Evolutionary conservation across 208 protist genomes (phyloP).

Genomic region (Leptomonas seymouri): DNA sequence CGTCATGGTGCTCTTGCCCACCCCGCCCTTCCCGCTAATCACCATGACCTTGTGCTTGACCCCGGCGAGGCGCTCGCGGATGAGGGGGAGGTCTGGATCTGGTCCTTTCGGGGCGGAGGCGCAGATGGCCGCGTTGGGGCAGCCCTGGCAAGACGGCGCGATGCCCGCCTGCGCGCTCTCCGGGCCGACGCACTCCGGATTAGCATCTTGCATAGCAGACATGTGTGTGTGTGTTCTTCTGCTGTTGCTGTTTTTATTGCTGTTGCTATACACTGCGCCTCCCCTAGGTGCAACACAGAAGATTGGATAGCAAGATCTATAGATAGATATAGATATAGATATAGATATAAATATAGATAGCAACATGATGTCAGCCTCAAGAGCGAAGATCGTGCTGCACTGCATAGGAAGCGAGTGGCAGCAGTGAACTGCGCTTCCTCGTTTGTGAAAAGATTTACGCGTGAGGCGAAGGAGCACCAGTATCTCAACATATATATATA

Average conservation of each 20-base stretch:
- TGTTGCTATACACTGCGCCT: not conserved
- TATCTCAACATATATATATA: too few relatives aligned
- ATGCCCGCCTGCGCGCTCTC: slow-evolving; percentile 94
- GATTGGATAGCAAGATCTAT: too few relatives aligned
- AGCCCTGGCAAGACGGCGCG: slow-evolving; percentile 96
- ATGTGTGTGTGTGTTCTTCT: slow-evolving; percentile 5
- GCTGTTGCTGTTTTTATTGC: not conserved
- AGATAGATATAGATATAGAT: too few relatives aligned
- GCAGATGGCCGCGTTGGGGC: slow-evolving; percentile 98
- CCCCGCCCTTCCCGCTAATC: slow-evolving; percentile 93
- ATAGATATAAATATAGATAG: too few relatives aligned
- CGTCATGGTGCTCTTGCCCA: slow-evolving; percentile 95
- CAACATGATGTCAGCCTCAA: not conserved
- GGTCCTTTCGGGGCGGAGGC: slow-evolving; percentile 92
- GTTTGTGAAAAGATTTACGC: not conserved
- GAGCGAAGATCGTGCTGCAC: not conserved
- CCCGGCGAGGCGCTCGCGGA: slow-evolving; percentile 69
- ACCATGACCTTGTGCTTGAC: slow-evolving; percentile 92
- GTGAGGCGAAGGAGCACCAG: not conserved
- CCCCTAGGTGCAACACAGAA: not conserved
- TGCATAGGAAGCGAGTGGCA: not conserved
- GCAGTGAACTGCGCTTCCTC: not conserved
- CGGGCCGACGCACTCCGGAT: slow-evolving; percentile 95
- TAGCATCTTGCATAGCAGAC: slow-evolving; percentile 34
- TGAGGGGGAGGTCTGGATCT: slow-evolving; percentile 92